Evolutionary conservation across 2,329 filamentous ascomycete genomes (phyloP).

Genomic region (Aspergillus brasiliensis): DNA sequence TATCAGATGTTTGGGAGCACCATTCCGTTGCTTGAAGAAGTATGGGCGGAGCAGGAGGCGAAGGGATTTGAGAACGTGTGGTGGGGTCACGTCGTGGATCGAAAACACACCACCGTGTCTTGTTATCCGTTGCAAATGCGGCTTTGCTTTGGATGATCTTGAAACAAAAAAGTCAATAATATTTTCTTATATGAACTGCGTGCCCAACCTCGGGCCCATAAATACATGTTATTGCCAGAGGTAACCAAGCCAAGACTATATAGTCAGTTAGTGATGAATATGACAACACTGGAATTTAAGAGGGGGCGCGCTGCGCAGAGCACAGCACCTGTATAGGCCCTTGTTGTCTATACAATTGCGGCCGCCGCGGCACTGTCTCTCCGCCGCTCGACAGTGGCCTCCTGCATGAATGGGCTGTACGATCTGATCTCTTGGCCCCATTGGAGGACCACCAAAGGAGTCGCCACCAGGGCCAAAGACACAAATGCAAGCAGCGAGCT

Average conservation of each 20-base stretch:
- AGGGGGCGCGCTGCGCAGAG: no score
- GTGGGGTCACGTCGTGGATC: slow-evolving; percentile 5
- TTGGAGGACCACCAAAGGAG: slow-evolving; percentile 39
- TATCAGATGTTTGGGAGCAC: slow-evolving; percentile 3
- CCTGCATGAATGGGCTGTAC: slow-evolving; percentile 24
- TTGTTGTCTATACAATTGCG: no score
- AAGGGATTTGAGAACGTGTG: slow-evolving; percentile 7
- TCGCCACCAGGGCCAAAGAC: slow-evolving; percentile 34
- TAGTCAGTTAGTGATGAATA: no score
- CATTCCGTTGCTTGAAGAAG: background rate
- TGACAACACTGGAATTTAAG: no score
- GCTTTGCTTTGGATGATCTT: background rate
- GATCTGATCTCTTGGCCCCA: slow-evolving; percentile 39
- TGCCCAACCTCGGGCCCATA: no score
- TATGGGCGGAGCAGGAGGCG: slow-evolving; percentile 3
- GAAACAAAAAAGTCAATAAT: no score
- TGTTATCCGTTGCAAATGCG: background rate
- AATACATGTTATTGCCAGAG: no score
- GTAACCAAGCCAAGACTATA: no score
- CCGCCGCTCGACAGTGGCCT: slow-evolving; percentile 8
- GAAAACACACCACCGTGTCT: background rate
- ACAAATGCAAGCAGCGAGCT: slow-evolving; percentile 44
- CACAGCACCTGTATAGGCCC: no score
- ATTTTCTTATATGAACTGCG: no score
- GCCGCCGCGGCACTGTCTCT: background rate